Conservation (phyloP, 2,329 filamentous ascomycete genomes). For the Malbranchea zuffiana region DNA sequence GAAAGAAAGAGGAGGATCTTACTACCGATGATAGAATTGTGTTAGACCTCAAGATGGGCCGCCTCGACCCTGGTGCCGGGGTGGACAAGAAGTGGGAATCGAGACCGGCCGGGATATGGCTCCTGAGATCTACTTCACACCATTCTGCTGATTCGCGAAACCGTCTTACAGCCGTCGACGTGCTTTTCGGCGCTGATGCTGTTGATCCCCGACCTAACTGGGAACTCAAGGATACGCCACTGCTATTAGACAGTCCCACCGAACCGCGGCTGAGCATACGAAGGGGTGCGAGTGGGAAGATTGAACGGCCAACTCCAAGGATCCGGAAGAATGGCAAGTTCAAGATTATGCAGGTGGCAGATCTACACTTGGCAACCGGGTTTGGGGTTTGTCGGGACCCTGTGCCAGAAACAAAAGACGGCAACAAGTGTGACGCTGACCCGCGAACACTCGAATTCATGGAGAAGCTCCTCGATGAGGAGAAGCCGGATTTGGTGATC, state of each 20-base stretch:
- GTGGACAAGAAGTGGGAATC: conserved; percentile 62
- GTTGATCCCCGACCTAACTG: conserved; percentile 81
- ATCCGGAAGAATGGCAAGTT: conserved; percentile 85
- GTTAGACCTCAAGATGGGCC: conserved; percentile 63
- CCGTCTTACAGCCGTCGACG: conserved; percentile 69
- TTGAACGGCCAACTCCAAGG: conserved; percentile 59
- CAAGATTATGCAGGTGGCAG: conserved; percentile 95
- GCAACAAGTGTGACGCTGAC: conserved; percentile 73
- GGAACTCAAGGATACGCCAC: conserved; percentile 62
- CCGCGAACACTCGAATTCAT: conserved; percentile 85
- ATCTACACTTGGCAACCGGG: conserved; percentile 86
- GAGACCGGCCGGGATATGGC: conserved; percentile 67
- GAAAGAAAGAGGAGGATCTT: conserved; percentile 79
- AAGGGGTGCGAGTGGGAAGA: conserved; percentile 54
- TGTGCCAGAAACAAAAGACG: conserved; percentile 61
- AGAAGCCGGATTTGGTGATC: conserved; percentile 86
- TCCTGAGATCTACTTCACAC: conserved; percentile 61
- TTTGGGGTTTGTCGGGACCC: conserved; percentile 75
- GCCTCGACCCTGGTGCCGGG: conserved; percentile 54
- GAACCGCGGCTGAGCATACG: conserved; percentile 69
- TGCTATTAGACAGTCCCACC: conserved; percentile 54
- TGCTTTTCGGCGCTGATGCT: conserved; percentile 82
- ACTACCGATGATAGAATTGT: conserved; percentile 64
- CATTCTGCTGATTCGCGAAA: conserved; percentile 64
- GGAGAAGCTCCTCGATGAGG: conserved; percentile 69